Evolutionary conservation across 495 filamentous ascomycete genomes (phyloP).

Genomic region (Talaromyces ruber): DNA sequence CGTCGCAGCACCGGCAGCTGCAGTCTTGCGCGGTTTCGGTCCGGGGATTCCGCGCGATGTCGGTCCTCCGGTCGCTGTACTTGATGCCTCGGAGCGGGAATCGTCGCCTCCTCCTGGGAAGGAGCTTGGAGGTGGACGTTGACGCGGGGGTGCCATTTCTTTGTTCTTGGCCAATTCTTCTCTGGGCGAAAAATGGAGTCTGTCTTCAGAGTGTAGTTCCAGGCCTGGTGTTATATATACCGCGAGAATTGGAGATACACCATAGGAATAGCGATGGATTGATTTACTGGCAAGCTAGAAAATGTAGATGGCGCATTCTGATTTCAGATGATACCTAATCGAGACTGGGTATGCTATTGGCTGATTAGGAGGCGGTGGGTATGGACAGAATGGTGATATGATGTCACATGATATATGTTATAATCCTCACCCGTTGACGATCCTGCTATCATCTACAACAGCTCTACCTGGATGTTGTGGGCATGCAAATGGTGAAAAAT

Average conservation of each 20-base stretch:
- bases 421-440: neutral
- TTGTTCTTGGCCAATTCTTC: neutral
- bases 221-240: neutral
- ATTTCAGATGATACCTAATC: neutral
- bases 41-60: slow-evolving; percentile 32
- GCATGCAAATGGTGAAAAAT: too few species aligned
- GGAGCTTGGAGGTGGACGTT: slow-evolving; percentile 24
- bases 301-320: neutral
- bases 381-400: neutral
- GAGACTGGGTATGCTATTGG: neutral
- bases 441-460: neutral
- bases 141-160: slow-evolving; percentile 39
- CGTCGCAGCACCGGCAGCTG: slow-evolving; percentile 7
- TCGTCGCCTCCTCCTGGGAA: slow-evolving; percentile 28
- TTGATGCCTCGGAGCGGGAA: slow-evolving; percentile 47
- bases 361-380: neutral
- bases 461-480: neutral
- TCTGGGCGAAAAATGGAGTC: neutral
- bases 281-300: neutral
- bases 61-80: slow-evolving; percentile 18
- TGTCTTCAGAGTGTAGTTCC: neutral
- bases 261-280: neutral
- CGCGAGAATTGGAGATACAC: neutral
- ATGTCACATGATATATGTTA: neutral
- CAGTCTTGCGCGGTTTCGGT: slow-evolving; percentile 26